Evolutionary conservation across 2,329 filamentous ascomycete genomes (phyloP).

Genomic region (Alternaria burnsii): DNA sequence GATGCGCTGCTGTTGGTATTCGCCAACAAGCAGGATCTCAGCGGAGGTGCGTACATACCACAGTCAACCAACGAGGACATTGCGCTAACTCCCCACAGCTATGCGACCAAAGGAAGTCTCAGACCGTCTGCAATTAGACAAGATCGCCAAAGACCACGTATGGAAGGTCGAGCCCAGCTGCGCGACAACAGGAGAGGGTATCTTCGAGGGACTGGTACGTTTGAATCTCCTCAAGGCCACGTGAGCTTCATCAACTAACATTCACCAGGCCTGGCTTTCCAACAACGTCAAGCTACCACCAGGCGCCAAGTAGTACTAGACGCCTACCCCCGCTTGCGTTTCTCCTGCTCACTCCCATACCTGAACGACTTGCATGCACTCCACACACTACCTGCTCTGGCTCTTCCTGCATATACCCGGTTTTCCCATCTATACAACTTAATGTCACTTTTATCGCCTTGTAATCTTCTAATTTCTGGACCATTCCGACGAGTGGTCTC

Average conservation of each 20-base stretch:
- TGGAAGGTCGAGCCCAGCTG: constrained; percentile 65
- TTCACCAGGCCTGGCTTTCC: constrained; percentile 56
- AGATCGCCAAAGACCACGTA: constrained; percentile 61
- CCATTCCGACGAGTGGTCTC: background rate
- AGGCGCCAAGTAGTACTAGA: constrained; percentile 43
- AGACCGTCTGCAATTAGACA: constrained; percentile 57
- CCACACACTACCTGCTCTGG: constrained; percentile 21
- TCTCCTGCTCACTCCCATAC: constrained; percentile 25
- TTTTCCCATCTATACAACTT: constrained; percentile 29
- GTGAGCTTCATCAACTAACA: background rate
- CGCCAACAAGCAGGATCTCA: constrained; percentile 99
- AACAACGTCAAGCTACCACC: constrained; percentile 59
- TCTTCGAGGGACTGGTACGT: constrained; percentile 60
- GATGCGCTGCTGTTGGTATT: constrained; percentile 97
- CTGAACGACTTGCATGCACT: constrained; percentile 47
- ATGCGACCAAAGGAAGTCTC: constrained; percentile 62
- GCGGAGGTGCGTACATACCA: constrained; percentile 68
- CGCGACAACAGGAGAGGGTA: constrained; percentile 62
- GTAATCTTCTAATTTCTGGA: constrained; percentile 12
- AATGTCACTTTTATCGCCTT: constrained; percentile 10
- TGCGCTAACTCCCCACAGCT: constrained; percentile 44
- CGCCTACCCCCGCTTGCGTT: background rate
- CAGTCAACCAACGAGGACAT: background rate
- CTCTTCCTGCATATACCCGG: constrained; percentile 51
- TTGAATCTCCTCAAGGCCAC: too few relatives aligned